Conservation (phyloP, 331 rosid species). For the Acacia concinna region DNA sequence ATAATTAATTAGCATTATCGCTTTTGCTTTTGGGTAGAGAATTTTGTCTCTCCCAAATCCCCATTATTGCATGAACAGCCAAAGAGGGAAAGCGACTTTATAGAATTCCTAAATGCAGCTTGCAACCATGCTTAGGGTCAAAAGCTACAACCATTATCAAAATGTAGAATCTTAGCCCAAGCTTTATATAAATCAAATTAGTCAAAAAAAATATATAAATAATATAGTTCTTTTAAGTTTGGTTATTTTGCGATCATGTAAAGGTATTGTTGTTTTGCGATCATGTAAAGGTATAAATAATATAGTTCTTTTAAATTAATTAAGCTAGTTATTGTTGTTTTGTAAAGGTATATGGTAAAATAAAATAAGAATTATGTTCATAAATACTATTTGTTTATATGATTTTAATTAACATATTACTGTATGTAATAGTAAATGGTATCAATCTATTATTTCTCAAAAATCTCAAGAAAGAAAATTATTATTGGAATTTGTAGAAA, state of each 20-base stretch:
- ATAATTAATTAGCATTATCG: neutral
- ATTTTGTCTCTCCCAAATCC: neutral
- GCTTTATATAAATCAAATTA: neutral
- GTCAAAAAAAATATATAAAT: no score
- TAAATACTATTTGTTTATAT: no score
- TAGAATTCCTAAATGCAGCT: neutral
- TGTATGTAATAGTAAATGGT: neutral
- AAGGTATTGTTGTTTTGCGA: no score
- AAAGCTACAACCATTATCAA: neutral
- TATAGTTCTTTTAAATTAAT: no score
- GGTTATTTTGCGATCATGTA: no score
- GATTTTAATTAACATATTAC: no score
- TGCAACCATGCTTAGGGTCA: neutral
- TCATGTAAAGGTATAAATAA: no score
- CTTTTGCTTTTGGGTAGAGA: neutral
- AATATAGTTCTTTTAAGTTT: no score
- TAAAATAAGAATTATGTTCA: no score
- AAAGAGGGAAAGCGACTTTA: neutral
- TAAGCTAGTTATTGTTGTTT: neutral
- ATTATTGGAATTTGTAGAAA: no score
- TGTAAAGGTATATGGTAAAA: neutral
- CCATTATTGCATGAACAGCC: slow-evolving; percentile 9
- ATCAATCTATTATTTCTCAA: neutral
- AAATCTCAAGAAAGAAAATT: no score
- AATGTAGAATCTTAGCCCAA: neutral